These are phyloP conservation scores for Gypsophila paniculata DNA, from an alignment of 179 eudicot species.

Conservation along the genomic window DNA sequence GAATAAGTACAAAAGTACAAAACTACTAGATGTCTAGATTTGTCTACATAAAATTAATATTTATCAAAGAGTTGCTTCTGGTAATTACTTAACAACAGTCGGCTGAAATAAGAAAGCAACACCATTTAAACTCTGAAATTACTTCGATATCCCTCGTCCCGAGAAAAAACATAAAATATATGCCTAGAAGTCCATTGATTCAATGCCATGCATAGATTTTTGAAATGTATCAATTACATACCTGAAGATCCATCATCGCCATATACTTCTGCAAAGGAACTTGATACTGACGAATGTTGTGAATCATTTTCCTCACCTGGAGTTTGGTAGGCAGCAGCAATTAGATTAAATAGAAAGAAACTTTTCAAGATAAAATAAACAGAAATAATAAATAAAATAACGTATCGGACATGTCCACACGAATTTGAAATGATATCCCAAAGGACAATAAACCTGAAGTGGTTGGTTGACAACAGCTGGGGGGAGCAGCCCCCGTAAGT, in stretches of 20 bases:
- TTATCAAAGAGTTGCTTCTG: too few relatives aligned
- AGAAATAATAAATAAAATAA: too few relatives aligned
- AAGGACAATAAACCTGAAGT: conserved; percentile 52
- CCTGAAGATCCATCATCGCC: conserved; percentile 99
- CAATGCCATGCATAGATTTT: conserved; percentile 50
- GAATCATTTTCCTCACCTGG: conserved; percentile 76
- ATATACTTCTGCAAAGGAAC: conserved; percentile 76
- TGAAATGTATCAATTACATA: conserved; percentile 13
- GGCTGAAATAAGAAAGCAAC: neutral
- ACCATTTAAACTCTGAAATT: neutral
- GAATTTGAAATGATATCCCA: neutral
- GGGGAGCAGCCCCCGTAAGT: conserved; percentile 89
- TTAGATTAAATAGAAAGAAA: neutral
- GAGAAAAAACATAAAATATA: too few relatives aligned
- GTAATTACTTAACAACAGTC: too few relatives aligned
- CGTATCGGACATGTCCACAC: neutral
- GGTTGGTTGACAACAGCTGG: conserved; percentile 65
- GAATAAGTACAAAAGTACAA: too few relatives aligned
- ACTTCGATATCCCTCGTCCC: neutral
- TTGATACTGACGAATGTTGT: conserved; percentile 70
- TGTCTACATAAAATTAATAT: too few relatives aligned
- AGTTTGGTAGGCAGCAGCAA: neutral
- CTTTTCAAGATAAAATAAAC: too few relatives aligned
- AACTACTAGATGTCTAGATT: too few relatives aligned
- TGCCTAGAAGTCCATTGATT: conserved; percentile 68